Percentiles rank a stretch among this genome's conserved stretches.
phyloP scores from a whole-genome alignment of 1,284 basidiomycete genomes.

The Fomitopsis schrenkii region DNA sequence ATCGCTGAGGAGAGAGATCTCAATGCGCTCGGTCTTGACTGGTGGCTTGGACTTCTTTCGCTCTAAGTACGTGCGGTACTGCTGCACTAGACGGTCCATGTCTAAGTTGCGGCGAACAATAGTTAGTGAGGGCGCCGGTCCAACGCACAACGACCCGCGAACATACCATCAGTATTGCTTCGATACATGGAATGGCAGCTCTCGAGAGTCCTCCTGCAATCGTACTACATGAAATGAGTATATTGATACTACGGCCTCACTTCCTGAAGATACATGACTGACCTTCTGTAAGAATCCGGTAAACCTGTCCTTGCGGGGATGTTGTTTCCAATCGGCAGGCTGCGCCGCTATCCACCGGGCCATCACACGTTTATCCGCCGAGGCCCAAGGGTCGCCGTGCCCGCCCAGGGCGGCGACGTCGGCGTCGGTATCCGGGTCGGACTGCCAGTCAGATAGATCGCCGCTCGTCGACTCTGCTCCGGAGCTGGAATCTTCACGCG shows the following conservation, averaged over 20 bases:
- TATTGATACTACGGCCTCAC: not conserved
- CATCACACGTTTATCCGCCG: constrained; percentile 53
- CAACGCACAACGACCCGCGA: not conserved
- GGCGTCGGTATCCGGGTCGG: constrained; percentile 26
- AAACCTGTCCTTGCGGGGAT: constrained; percentile 47
- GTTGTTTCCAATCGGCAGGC: constrained; percentile 37
- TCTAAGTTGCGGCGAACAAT: constrained; percentile 13
- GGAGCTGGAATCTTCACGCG: not conserved
- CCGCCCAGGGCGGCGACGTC: constrained; percentile 52
- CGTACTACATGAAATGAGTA: not conserved
- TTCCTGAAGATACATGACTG: constrained; percentile 4
- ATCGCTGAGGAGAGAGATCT: not conserved
- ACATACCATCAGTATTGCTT: not conserved
- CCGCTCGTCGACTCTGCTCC: constrained; percentile 10
- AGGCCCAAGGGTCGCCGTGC: constrained; percentile 42
- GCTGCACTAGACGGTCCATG: constrained; percentile 34
- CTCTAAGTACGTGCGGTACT: constrained; percentile 23
- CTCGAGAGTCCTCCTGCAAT: not conserved
- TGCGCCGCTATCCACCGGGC: constrained; percentile 52
- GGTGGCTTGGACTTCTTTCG: not conserved
- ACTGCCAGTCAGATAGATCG: not conserved
- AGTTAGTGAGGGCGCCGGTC: not conserved
- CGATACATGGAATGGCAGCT: not conserved
- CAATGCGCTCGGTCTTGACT: not conserved
- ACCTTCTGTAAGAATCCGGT: constrained; percentile 47